Base-by-base conservation (phyloP, 1,284 basidiomycete species). In the Melampsora americana region DNA sequence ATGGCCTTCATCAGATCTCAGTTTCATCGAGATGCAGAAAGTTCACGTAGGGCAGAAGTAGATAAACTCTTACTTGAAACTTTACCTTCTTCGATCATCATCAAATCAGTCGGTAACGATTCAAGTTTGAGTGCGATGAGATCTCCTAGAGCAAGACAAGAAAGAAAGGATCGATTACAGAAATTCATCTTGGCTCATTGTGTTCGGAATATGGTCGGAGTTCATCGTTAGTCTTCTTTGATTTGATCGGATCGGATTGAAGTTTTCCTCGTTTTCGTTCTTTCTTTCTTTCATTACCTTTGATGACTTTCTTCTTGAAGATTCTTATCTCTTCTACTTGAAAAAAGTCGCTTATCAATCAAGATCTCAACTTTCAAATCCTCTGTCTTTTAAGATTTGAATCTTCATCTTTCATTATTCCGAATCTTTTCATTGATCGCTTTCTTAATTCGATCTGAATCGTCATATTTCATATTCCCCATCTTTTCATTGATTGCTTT, bases 161-260 rank as follows among this genome's bases (percentile, higher is more conserved):
- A 72, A 30, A 39, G 70, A 20, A 26, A 46, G 6, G 61, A 72
- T 64, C 60, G 61, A 6, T 35, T 72, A 3, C 35, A 64, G 26
- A 72, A 72, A 26, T 72, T 72, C 46, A 64, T 72, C 30, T 32
- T 35, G 26, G 70, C 70, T 48, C 70, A 72, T 50, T 72, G 70
- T 28, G 60, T 72, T 46, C 60, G 70, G 2, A 72, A 72, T 30
- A 72, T 72, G 70, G 70, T 72, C 20, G 70, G 70, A 20, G 70
- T 53, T 35, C 70, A 72, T 72, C 70, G 70, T 72, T 28, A 72
- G 70, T 56, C 1, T 32, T 30, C 1, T 26, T 46, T 28, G 50
- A 16, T 23, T 6, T 20, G n/a, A 26, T 44, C 20, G 44, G 18
- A 16, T n/a, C 26, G 18, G 2, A 69, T 48, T 11, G 9, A 12